Conservation (phyloP, 441 rosid genomes). For the Euphorbia schlechtendalii region DNA sequence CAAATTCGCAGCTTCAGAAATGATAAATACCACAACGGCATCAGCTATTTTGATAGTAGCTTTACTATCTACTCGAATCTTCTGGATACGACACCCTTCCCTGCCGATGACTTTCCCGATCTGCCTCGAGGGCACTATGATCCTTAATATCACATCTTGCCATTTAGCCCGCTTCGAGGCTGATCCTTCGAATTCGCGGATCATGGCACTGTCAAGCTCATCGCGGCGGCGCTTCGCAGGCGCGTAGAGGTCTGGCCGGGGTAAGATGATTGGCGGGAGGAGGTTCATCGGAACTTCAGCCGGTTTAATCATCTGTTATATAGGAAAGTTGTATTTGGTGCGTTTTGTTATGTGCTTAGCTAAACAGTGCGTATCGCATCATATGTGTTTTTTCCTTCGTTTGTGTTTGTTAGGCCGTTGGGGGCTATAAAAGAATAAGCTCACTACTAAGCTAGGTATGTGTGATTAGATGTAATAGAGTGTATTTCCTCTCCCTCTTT, state of each 20-base stretch:
- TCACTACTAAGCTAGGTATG: too few relatives aligned
- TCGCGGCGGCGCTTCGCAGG: conserved; percentile 50
- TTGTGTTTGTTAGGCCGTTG: too few relatives aligned
- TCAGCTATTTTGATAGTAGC: conserved; percentile 65
- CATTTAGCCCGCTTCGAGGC: conserved; percentile 37
- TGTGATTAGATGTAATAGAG: too few relatives aligned
- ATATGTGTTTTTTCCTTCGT: too few relatives aligned
- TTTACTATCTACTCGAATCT: conserved; percentile 59
- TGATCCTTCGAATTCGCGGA: conserved; percentile 28
- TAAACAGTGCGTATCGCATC: too few relatives aligned
- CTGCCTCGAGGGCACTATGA: conserved; percentile 57
- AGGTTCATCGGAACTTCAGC: conserved; percentile 22
- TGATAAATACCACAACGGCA: conserved; percentile 36
- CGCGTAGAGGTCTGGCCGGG: conserved; percentile 4
- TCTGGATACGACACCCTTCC: conserved; percentile 54
- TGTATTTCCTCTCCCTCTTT: too few relatives aligned
- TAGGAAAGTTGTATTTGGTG: too few relatives aligned
- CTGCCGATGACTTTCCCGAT: conserved; percentile 70
- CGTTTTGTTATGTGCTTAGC: too few relatives aligned
- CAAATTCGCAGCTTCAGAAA: not conserved
- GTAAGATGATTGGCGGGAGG: conserved; percentile 9
- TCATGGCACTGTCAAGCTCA: conserved; percentile 20
- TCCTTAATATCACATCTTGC: conserved; percentile 52
- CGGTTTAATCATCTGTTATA: conserved; percentile 30
- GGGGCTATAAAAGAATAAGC: too few relatives aligned